Base-by-base conservation (phyloP, 106 monocot genomes). In the Dendrobium huoshanense region DNA sequence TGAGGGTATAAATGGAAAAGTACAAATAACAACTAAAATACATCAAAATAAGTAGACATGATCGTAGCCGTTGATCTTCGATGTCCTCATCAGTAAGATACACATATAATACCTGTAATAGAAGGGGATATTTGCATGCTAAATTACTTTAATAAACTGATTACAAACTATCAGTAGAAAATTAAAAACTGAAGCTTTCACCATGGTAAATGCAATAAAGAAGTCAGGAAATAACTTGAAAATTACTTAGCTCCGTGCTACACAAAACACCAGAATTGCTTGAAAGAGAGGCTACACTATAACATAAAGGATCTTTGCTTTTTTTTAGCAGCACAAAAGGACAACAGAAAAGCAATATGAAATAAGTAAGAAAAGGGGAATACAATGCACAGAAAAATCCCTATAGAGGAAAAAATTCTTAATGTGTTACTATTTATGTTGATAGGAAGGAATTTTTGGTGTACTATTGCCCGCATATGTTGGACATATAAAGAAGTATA, bases 61-160 rank as follows among this genome's bases (percentile, higher is more conserved):
- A n/a, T n/a, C n/a, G n/a, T n/a, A n/a, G n/a, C n/a, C n/a, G n/a
- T n/a, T n/a, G n/a, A n/a, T n/a, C n/a, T n/a, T n/a, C n/a, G n/a
- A n/a, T n/a, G n/a, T n/a, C n/a, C n/a, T n/a, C n/a, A n/a, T n/a
- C n/a, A n/a, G n/a, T n/a, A 76, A 44, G 13, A 76, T 76, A 76
- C 22, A 25, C 73, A 73, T n/a, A 70, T 4, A 67, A 67, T 67
- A 70, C 10, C 33, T 74, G 74, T 44, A 20, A 72, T 72, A 72
- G 11, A 74, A 74, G 16, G 43, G 44, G 20, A 4, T 20, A 74
- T 43, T 74, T 74, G 41, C 42, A 74, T 42, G 74, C 17, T 22
- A 51, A 76, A 76, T 27, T 76, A 49, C 27, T 48, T 24, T n/a
- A 76, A 25, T 3, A 45, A 48, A 13, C 11, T 5, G 41, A 76